A percentile compares a stretch with the other conserved stretches of the same genome.
phyloP scores from a whole-genome alignment of 345 rosid species.

The Eucalyptus albens region DNA sequence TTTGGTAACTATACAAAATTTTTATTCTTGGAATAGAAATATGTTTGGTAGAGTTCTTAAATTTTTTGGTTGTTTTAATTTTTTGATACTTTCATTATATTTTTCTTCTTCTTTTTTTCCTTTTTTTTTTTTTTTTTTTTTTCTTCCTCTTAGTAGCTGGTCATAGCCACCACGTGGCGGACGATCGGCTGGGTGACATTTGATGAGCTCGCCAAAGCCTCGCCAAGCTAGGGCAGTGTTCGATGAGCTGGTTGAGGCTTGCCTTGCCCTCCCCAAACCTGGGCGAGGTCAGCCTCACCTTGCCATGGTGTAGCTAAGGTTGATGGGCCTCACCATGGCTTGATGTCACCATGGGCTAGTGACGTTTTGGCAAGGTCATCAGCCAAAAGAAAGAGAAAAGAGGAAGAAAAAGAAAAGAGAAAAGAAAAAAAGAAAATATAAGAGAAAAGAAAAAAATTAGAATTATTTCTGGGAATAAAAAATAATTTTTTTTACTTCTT shows the following conservation, averaged over 20 bases:
- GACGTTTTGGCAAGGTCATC: rapidly evolving
- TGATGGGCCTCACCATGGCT: rapidly evolving
- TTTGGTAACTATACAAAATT: rapidly evolving
- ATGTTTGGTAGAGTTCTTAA: rapidly evolving
- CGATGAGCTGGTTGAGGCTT: rapidly evolving
- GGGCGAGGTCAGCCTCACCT: rapidly evolving
- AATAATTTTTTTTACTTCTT: rapidly evolving
- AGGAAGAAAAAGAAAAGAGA: too few species aligned
- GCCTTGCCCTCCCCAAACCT: rapidly evolving
- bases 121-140: too few species aligned
- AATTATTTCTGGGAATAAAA: rapidly evolving
- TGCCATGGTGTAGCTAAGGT: too few species aligned
- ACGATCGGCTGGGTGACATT: too few species aligned
- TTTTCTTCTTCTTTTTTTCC: rapidly evolving
- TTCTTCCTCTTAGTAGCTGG: too few species aligned
- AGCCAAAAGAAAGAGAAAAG: too few species aligned
- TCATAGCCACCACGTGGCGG: rapidly evolving
- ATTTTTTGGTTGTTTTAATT: too few species aligned
- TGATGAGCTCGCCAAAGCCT: rapidly evolving
- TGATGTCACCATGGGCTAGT: rapidly evolving
- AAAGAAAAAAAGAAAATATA: too few species aligned
- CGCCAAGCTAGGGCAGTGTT: rapidly evolving
- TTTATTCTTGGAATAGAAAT: too few species aligned
- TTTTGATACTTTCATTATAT: too few species aligned
- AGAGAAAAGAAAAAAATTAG: too few species aligned